Percentiles rank a stretch among this genome's conserved stretches.
These are phyloP conservation scores for Drechslera avenae DNA, from an alignment of 2,329 filamentous ascomycete genomes.

Conservation along the genomic window DNA sequence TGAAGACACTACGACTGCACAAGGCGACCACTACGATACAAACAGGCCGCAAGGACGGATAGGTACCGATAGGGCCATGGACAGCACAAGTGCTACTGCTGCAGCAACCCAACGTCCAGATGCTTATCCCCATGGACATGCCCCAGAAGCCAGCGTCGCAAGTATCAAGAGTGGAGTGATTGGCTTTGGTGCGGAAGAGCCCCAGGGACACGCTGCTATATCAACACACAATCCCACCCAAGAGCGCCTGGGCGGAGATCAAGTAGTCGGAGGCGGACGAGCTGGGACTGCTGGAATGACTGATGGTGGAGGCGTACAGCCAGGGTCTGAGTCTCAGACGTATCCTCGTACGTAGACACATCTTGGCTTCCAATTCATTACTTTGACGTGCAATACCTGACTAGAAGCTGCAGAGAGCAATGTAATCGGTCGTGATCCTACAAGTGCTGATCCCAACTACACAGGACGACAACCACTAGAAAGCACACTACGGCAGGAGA, in stretches of 20 bases:
- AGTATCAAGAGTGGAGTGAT: conserved; percentile 51
- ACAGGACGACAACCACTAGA: conserved; percentile 10
- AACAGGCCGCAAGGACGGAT: conserved; percentile 2
- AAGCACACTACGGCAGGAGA: conserved; percentile 19
- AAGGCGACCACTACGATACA: neutral
- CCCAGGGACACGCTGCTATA: conserved; percentile 35
- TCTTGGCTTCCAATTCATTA: neutral
- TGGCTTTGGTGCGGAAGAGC: conserved; percentile 35
- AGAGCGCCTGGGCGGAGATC: conserved; percentile 17
- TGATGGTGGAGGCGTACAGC: conserved; percentile 4
- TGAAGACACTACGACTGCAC: conserved; percentile 2
- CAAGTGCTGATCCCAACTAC: neutral
- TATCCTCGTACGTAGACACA: conserved; percentile 29
- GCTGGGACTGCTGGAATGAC: conserved; percentile 17
- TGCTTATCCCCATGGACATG: conserved; percentile 11
- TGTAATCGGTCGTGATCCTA: conserved; percentile 4
- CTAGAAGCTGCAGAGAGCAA: conserved; percentile 9
- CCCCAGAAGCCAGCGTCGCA: conserved; percentile 37
- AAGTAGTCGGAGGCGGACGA: conserved; percentile 25
- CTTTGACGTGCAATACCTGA: conserved; percentile 12
- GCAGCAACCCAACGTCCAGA: conserved; percentile 25
- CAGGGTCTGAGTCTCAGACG: conserved; percentile 8
- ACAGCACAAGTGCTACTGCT: conserved; percentile 2
- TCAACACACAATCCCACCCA: conserved; percentile 19
- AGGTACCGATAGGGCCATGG: conserved; percentile 2